Percentiles rank a stretch among this genome's conserved stretches.
Conservation (phyloP, 768 basidiomycete genomes). For the Daedaleopsis sinensis region DNA sequence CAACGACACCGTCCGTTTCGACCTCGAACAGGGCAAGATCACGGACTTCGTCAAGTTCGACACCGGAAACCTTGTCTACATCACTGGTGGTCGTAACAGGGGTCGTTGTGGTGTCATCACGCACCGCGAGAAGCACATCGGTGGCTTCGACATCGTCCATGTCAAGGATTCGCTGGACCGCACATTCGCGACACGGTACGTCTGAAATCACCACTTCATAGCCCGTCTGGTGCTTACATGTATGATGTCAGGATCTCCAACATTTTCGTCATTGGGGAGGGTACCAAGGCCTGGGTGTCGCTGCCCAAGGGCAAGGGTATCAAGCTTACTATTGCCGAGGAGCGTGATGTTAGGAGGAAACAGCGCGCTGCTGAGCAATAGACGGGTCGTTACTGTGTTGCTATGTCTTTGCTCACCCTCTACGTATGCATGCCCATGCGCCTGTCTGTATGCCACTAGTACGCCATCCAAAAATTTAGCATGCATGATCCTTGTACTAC, state of each 20-base stretch:
- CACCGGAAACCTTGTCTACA: constrained; percentile 94
- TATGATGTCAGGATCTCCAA: constrained; percentile 75
- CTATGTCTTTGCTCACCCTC: constrained; percentile 22
- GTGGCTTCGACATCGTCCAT: constrained; percentile 98
- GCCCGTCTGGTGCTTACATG: neutral
- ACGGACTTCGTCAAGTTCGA: constrained; percentile 93
- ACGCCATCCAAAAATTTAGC: constrained; percentile 29
- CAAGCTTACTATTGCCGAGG: constrained; percentile 96
- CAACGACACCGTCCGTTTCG: constrained; percentile 98
- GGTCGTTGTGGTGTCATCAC: constrained; percentile 96
- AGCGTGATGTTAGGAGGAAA: constrained; percentile 91
- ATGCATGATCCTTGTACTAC: constrained; percentile 19
- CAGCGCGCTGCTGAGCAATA: constrained; percentile 70
- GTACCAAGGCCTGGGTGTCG: constrained; percentile 94
- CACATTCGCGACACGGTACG: constrained; percentile 96
- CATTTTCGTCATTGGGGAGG: constrained; percentile 98
- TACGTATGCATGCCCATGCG: constrained; percentile 29
- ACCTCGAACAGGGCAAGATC: constrained; percentile 94
- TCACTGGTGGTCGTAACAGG: constrained; percentile 99
- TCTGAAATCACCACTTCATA: constrained; percentile 8
- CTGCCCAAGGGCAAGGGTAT: constrained; percentile 97
- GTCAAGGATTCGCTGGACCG: constrained; percentile 94
- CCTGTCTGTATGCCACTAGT: constrained; percentile 35
- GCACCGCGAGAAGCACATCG: constrained; percentile 95
- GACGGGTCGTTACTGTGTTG: constrained; percentile 30